Conservation (phyloP, 1,284 basidiomycete genomes). For the Heterobasidion annosum region DNA sequence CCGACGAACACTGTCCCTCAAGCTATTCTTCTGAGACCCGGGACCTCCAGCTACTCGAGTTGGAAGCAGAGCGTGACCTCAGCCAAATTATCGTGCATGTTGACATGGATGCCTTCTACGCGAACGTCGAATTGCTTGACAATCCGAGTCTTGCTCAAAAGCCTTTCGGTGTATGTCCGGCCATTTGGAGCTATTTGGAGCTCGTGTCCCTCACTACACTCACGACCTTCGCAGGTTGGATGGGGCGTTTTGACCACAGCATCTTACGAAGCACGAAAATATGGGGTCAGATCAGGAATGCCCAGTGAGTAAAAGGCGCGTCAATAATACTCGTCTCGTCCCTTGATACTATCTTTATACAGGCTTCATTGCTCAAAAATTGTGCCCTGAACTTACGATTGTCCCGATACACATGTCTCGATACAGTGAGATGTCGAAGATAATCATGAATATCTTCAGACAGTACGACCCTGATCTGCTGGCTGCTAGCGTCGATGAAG, state of each 20-base stretch:
- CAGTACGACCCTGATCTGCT: conserved; percentile 79
- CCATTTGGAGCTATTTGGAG: not conserved
- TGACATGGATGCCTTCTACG: conserved; percentile 78
- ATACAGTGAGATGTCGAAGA: conserved; percentile 65
- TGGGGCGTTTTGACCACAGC: conserved; percentile 78
- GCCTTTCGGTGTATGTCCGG: conserved; percentile 72
- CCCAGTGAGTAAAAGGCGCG: conserved; percentile 37
- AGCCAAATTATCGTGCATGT: conserved; percentile 81
- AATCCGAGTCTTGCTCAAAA: conserved; percentile 77
- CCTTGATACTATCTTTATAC: conserved; percentile 5
- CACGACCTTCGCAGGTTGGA: conserved; percentile 48
- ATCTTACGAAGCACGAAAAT: conserved; percentile 87
- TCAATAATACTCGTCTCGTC: not conserved
- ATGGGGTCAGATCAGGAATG: conserved; percentile 86
- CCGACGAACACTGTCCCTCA: no score
- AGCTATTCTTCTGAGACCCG: no score
- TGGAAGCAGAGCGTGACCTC: conserved; percentile 76
- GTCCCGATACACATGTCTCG: conserved; percentile 55
- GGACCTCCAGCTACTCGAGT: conserved; percentile 50
- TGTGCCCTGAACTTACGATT: conserved; percentile 88
- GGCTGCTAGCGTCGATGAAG: conserved; percentile 82
- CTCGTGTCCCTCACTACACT: not conserved
- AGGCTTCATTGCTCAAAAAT: conserved; percentile 87
- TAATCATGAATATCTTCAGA: conserved; percentile 60
- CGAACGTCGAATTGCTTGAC: conserved; percentile 71